Percentiles rank a stretch among this genome's conserved stretches.
Conservation (phyloP, 345 rosid species). For the Euphorbia tirucalli region DNA sequence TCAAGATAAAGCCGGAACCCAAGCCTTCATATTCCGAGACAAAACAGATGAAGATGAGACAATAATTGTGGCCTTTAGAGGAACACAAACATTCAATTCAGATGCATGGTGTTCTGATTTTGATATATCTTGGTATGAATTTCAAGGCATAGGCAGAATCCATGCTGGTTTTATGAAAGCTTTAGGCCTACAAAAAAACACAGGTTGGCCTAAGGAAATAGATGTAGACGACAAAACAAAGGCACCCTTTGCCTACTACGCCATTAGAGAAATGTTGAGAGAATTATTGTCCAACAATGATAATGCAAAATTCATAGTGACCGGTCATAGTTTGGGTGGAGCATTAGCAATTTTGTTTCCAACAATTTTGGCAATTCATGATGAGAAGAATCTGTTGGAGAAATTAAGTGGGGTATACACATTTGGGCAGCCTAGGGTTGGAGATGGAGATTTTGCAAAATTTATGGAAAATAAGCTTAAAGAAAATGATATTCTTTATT, state of each 20-base stretch:
- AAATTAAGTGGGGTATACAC: slow-evolving; percentile 63
- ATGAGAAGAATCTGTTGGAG: slow-evolving; percentile 47
- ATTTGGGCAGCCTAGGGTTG: slow-evolving; percentile 84
- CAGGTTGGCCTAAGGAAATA: slow-evolving; percentile 52
- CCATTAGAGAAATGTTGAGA: slow-evolving; percentile 48
- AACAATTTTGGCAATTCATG: slow-evolving; percentile 47
- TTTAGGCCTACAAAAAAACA: slow-evolving; percentile 57
- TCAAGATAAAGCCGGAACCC: slow-evolving; percentile 58
- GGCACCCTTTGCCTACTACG: slow-evolving; percentile 53
- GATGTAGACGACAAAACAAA: slow-evolving; percentile 15
- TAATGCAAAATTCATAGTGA: slow-evolving; percentile 38
- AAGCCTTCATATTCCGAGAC: slow-evolving; percentile 48
- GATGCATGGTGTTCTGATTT: slow-evolving; percentile 72
- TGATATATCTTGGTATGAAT: slow-evolving; percentile 72
- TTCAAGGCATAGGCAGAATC: slow-evolving; percentile 54
- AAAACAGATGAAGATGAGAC: slow-evolving; percentile 35
- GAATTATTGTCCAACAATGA: slow-evolving; percentile 30
- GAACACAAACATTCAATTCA: slow-evolving; percentile 61
- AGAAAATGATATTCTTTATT: slow-evolving; percentile 36
- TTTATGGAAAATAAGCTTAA: slow-evolving; percentile 48
- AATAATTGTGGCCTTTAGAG: slow-evolving; percentile 61
- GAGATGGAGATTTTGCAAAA: slow-evolving; percentile 50
- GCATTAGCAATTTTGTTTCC: slow-evolving; percentile 69
- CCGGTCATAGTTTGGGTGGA: slow-evolving; percentile 82
- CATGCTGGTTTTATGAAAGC: slow-evolving; percentile 83